Base-by-base conservation (phyloP, 768 basidiomycete species). In the Lyophyllum semitale region DNA sequence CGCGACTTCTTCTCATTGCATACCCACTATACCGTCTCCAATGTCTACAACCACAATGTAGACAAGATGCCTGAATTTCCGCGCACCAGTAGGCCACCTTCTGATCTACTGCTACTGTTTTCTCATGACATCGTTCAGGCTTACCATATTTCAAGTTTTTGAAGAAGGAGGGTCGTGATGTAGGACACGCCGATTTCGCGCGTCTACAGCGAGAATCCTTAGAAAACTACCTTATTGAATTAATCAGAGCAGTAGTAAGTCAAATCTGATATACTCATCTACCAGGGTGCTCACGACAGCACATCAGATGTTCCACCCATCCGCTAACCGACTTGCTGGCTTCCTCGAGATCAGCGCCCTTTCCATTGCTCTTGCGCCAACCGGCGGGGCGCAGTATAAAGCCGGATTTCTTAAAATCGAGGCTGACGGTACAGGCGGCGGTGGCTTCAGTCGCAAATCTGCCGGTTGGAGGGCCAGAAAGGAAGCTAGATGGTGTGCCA, bases 301-400 rank as follows among this genome's bases (percentile, higher is more conserved):
- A 20, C 30, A 23, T 46, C 35, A 96, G 95, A 97, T 98, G 91
- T 97, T 96, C 71, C 93, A 95, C 64, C 93, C 95, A 1, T 85
- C 93, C 20, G 83, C 93, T 1, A 98, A 98, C 65, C 85, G 95
- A 30, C 73, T 99, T 0, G 86, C 88, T 38, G 87, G 87, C 5
- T 99, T 98, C 71, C 80, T 99, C 44, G 97, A 99, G 70, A 80
- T 98, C 41, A 95, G 91, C 41, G 87, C 95, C 1, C 75, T 98
- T 25, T 95, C 89, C 8, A 83, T 98, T 54, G 68, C 83, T 9
- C 80, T 95, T 18, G 92, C 95, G 0, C 81, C 81, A 48, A 81
- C 84, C 1, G 95, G 95, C 9, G 94, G 95, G 6, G 74, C 82
- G 22, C 96, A 98, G 66, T 89, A 89, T 61, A 99, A 99, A 72